Percentiles rank a stretch among this genome's conserved stretches.
Evolutionary conservation across 2,329 filamentous ascomycete species (phyloP).

Genomic region (Endothia cerciana): DNA sequence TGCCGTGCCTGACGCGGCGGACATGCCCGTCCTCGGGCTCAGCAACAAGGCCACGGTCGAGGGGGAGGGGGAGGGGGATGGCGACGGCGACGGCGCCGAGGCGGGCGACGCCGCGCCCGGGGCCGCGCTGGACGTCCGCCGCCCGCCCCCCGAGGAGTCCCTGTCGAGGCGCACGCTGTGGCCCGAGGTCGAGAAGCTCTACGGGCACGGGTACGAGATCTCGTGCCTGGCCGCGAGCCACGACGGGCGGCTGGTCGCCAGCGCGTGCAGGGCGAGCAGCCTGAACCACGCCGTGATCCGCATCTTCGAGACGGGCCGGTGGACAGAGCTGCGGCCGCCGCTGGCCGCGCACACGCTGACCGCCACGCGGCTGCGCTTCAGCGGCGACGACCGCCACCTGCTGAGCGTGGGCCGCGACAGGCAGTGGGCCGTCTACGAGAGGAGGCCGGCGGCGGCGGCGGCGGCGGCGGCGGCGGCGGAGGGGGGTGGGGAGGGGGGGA

Average conservation of each 20-base stretch:
- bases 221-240: conserved; percentile 81
- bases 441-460: conserved; percentile 41
- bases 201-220: conserved; percentile 97
- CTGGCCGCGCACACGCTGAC: conserved; percentile 87
- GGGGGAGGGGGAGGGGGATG: conserved; percentile 48
- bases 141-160: conserved; percentile 87
- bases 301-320: conserved; percentile 82
- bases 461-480: conserved; percentile 34
- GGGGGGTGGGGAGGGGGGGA: conserved; percentile 36
- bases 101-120: conserved; percentile 58
- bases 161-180: conserved; percentile 89
- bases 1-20: conserved; percentile 80
- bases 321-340: conserved; percentile 85
- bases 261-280: conserved; percentile 89
- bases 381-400: conserved; percentile 70
- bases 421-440: conserved; percentile 83
- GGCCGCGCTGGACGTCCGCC: conserved; percentile 64
- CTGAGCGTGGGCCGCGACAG: conserved; percentile 90
- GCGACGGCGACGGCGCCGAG: conserved; percentile 41
- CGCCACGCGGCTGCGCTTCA: conserved; percentile 81
- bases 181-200: conserved; percentile 95
- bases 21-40: conserved; percentile 91
- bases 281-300: conserved; percentile 93
- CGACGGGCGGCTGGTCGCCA: conserved; percentile 78
- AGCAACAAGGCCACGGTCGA: conserved; percentile 90